Conservation (phyloP, 805 yeast species). For the Ogataea siamensis region DNA sequence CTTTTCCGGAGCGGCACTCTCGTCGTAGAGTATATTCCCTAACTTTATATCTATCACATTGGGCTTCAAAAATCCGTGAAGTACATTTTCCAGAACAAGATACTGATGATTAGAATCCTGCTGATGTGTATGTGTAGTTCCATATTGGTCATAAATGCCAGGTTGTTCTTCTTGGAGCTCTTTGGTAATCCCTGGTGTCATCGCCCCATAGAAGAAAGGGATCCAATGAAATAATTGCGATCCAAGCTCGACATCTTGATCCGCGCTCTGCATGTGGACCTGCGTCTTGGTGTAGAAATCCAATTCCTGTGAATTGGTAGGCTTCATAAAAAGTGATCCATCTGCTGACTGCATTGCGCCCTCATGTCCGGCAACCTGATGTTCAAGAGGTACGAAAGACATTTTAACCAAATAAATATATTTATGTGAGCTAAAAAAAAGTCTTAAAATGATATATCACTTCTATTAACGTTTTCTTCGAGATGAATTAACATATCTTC, state of each 20-base stretch:
- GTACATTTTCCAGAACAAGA: constrained; percentile 69
- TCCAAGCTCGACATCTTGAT: constrained; percentile 33
- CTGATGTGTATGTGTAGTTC: neutral
- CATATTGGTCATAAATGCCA: constrained; percentile 4
- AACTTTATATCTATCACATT: constrained; percentile 80
- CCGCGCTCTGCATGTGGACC: constrained; percentile 7
- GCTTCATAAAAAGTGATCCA: constrained; percentile 73
- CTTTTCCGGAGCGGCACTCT: constrained; percentile 56
- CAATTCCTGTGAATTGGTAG: constrained; percentile 60
- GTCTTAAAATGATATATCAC: neutral
- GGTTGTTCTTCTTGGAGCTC: constrained; percentile 23
- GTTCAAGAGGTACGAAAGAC: constrained; percentile 40
- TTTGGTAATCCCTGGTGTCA: constrained; percentile 44
- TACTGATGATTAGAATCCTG: constrained; percentile 32
- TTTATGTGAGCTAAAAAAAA: too few species aligned
- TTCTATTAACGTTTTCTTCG: constrained; percentile 6
- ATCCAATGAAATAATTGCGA: constrained; percentile 49
- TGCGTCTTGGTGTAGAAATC: constrained; percentile 60
- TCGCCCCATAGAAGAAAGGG: constrained; percentile 62
- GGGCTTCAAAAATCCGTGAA: constrained; percentile 62
- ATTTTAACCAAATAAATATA: constrained; percentile 10
- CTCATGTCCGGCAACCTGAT: constrained; percentile 91
- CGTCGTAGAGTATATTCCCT: constrained; percentile 72
- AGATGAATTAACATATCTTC: constrained; percentile 65
- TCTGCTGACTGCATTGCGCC: constrained; percentile 65